phyloP scores from a whole-genome alignment of 139 green algal species.

The Chlorella sorokiniana region DNA sequence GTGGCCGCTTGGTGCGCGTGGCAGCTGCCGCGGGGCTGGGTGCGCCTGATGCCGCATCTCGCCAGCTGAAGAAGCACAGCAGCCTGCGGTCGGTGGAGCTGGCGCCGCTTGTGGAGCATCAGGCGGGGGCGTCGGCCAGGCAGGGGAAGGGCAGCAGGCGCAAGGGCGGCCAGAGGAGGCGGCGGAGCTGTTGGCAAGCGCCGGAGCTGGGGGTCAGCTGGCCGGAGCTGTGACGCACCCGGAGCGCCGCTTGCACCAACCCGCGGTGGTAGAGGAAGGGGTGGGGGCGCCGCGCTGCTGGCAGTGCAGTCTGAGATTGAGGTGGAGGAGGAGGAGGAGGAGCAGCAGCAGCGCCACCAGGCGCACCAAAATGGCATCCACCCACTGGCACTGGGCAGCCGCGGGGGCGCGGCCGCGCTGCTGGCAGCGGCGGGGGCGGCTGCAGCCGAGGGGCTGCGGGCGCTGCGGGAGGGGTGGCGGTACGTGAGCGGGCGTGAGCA shows the following conservation, averaged over 20 bases:
- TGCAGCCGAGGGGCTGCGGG: not conserved
- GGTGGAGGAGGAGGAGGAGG: too few species aligned
- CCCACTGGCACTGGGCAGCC: too few species aligned
- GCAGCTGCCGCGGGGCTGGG: slow-evolving; percentile 30
- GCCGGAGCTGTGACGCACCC: not conserved
- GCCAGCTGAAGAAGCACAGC: slow-evolving; percentile 6
- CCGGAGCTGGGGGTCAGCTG: not conserved
- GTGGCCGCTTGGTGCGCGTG: slow-evolving; percentile 40
- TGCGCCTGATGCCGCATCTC: not conserved
- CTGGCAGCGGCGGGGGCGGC: not conserved
- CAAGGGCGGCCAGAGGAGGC: not conserved
- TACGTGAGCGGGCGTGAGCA: slow-evolving; percentile 28
- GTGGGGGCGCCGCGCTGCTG: not conserved
- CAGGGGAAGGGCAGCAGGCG: not conserved
- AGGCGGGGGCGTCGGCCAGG: not conserved
- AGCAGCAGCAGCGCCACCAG: too few species aligned
- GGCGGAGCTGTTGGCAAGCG: not conserved
- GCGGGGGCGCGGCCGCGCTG: not conserved
- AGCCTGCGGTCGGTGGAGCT: slow-evolving; percentile 1
- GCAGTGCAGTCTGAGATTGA: too few species aligned
- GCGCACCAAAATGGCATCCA: too few species aligned
- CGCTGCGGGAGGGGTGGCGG: not conserved
- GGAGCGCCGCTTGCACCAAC: not conserved
- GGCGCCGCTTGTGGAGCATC: too few species aligned
- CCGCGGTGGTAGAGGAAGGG: too few species aligned